Percentiles rank a stretch among this genome's conserved stretches.
phyloP scores from a whole-genome alignment of 768 basidiomycete species.

The Daedaleopsis sinensis region DNA sequence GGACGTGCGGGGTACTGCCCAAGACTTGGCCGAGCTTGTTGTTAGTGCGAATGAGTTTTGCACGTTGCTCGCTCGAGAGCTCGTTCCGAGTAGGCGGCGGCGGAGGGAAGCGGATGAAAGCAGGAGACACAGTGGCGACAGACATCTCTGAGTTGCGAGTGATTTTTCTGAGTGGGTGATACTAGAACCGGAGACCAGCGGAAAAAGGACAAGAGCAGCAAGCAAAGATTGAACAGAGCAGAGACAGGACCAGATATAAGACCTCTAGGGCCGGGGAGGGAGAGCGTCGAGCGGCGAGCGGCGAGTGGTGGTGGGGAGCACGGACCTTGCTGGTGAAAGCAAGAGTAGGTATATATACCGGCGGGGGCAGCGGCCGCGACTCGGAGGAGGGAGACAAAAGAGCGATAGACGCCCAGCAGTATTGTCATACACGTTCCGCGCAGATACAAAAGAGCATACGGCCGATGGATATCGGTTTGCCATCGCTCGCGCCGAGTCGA shows the following conservation, averaged over 20 bases:
- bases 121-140: background rate
- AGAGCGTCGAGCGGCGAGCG: constrained; percentile 6
- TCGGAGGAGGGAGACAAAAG: background rate
- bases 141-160: background rate
- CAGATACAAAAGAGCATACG: background rate
- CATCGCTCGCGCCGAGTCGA: background rate
- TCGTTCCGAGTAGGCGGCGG: constrained; percentile 65
- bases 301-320: constrained; percentile 5
- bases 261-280: constrained; percentile 16
- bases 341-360: background rate
- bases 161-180: background rate
- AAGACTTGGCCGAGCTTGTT: constrained; percentile 63
- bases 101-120: constrained; percentile 32
- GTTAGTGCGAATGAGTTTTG: constrained; percentile 56
- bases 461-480: too few species aligned
- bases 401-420: background rate
- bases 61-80: constrained; percentile 52
- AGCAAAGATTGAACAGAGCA: background rate
- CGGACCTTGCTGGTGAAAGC: background rate
- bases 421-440: background rate
- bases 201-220: background rate
- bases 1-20: constrained; percentile 59
- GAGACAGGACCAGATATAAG: constrained; percentile 4
- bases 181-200: background rate
- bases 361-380: background rate